These are phyloP conservation scores for Bjerkandera adusta DNA, from an alignment of 1,284 basidiomycete species.

Conservation along the genomic window DNA sequence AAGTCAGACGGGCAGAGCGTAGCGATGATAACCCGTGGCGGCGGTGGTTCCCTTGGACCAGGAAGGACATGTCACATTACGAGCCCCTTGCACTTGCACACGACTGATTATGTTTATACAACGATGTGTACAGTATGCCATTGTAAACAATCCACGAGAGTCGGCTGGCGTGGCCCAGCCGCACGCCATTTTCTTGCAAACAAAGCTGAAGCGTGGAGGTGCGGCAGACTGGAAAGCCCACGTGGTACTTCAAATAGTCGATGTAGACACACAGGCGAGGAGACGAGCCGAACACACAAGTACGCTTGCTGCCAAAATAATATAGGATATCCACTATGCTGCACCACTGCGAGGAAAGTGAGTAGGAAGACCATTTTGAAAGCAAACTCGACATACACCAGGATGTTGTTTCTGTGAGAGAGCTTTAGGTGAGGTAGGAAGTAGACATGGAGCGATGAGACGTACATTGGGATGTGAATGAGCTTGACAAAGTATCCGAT, in stretches of 20 bases:
- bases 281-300: too few species aligned
- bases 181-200: too few species aligned
- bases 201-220: too few species aligned
- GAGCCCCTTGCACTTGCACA: slow-evolving; percentile 25
- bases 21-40: slow-evolving; percentile 14
- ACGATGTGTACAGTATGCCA: too few species aligned
- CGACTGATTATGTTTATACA: too few species aligned
- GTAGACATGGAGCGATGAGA: slow-evolving; percentile 21
- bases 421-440: not conserved
- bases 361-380: slow-evolving; percentile 2
- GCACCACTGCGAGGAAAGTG: slow-evolving; percentile 52
- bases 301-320: too few species aligned
- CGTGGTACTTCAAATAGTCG: too few species aligned
- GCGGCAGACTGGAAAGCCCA: too few species aligned
- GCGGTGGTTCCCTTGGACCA: slow-evolving; percentile 17
- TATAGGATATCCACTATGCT: too few species aligned
- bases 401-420: slow-evolving; percentile 80
- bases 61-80: slow-evolving; percentile 22
- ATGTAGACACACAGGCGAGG: too few species aligned
- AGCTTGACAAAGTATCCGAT: slow-evolving; percentile 96
- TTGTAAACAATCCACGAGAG: not conserved
- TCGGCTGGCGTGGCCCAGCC: too few species aligned
- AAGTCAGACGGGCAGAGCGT: slow-evolving; percentile 38
- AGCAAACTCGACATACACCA: slow-evolving; percentile 71
- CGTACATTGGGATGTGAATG: slow-evolving; percentile 94